Evolutionary conservation across 805 yeast species (phyloP), one percentile per base, ranked within the genome.

Genomic region (Priceomyces medius): DNA sequence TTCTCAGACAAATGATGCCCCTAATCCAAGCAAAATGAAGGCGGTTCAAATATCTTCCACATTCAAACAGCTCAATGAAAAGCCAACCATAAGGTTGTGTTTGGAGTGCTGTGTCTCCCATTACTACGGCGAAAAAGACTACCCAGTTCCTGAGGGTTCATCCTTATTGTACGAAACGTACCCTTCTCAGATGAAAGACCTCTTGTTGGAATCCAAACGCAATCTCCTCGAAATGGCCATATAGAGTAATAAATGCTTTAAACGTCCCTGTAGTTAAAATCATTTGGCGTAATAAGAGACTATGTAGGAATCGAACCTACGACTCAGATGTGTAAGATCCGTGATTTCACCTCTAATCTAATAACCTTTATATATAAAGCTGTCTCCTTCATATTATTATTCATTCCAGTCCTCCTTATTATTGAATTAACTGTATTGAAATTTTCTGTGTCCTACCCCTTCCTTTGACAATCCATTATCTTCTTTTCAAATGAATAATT

Each of bases 41-140:
- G 45, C 47, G 23, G 58, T 53, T n/a, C 58, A 49, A 17, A 39
- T 43, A 35, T 51, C 43, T 23, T 43, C 61, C 13, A 48, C 44
- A n/a, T 44, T 60, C 36, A 54, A 47, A 35, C 56, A 51, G 35
- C 54, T 64, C 39, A 63, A 64, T 40, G 49, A 49, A 17, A 51
- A 53, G 36, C 55, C 54, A 14, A 41, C 23, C 5, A 50, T 66
- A 32, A 46, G 49, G 34, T 46, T 64, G 38, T 66, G 73, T 38
- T 47, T 67, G 17, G 59, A 58, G 28, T 67, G 73, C 41, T 51
- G 56, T 20, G 47, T 48, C 18, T 44, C 51, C 37, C 45, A 51
- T 36, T 53, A 58, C 24, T 35, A 23, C 21, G 56, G 57, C 4
- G 44, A 49, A 29, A 43, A 47, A 12, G 50, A 50, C 6, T 53